Percentiles rank a stretch among this genome's conserved stretches.
phyloP scores from a whole-genome alignment of 495 filamentous ascomycete species.

The Poronia punctata region DNA sequence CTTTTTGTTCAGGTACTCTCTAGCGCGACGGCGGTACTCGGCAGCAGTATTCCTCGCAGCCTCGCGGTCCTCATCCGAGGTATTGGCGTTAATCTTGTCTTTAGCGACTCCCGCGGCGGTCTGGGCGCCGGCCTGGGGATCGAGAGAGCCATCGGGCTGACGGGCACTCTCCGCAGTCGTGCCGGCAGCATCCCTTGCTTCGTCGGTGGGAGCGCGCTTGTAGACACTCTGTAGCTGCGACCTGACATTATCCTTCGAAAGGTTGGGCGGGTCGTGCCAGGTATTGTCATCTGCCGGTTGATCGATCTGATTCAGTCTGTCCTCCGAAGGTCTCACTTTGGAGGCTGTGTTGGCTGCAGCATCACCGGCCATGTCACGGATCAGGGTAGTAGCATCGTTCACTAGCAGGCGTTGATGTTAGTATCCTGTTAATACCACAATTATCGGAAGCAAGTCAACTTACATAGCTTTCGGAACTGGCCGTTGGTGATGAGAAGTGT shows the following conservation, averaged over 20 bases:
- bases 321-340: conserved; percentile 69
- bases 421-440: background rate
- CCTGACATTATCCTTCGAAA: conserved; percentile 65
- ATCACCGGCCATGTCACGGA: conserved; percentile 87
- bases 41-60: conserved; percentile 26
- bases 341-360: conserved; percentile 76
- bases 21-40: conserved; percentile 51
- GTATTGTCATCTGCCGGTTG: conserved; percentile 77
- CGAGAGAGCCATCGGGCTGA: conserved; percentile 47
- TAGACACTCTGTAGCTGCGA: conserved; percentile 54
- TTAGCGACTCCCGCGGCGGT: conserved; percentile 42
- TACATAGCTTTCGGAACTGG: conserved; percentile 90
- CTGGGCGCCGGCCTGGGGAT: conserved; percentile 53
- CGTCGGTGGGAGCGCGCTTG: conserved; percentile 49
- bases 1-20: conserved; percentile 72
- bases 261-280: conserved; percentile 85
- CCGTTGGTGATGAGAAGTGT: conserved; percentile 91
- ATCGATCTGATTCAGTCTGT: conserved; percentile 72
- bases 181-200: conserved; percentile 38
- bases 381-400: conserved; percentile 72
- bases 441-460: conserved; percentile 26
- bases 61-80: conserved; percentile 39
- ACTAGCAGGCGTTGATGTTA: conserved; percentile 48
- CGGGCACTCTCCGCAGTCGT: conserved; percentile 19
- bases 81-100: conserved; percentile 42